Base-by-base conservation (phyloP, 2,329 filamentous ascomycete genomes). In the Calonectria ilicicola region DNA sequence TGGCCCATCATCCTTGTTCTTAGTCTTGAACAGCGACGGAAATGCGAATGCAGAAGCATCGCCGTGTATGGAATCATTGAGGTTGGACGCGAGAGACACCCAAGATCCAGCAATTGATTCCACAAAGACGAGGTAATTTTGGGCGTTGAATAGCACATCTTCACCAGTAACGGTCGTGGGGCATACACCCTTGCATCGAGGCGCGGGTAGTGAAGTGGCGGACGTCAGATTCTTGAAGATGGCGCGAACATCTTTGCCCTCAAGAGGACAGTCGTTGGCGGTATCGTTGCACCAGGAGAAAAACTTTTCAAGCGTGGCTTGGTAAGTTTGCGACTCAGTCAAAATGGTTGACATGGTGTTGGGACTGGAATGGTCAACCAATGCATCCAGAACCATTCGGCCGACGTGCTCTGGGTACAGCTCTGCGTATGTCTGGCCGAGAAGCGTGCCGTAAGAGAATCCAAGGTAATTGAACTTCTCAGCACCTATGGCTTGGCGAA, bases 401-500 rank as follows among this genome's bases (percentile, higher is more conserved):
- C 77, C 76, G 2, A 81, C 75, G 0, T 70, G 71, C 9, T 78
- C 60, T 2, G 81, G 79, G 12, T 79, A 81, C 70, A 85, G 78
- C 1, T 79, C 78, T 2, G 82, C 80, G 51, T 82, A 84, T 2
- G 80, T 81, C 12, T 70, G 65, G 1, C 85, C 84, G 9, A 85
- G 71, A 12, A 83, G 47, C 2, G 81, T 82, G 0, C 84, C 84
- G 51, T 86, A 85, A 5, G 82, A 84, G 56, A 83, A 76, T 0
- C 85, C 84, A 65, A 83, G 81, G 47, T 81, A 82, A 49, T 82
- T 78, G 46, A 82, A 72, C n/a, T 80, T 78, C 1, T 77, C 62
- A 0, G 67, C 32, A 0, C 77, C 79, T 1, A 80, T 68, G 21
- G 76, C 78, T 15, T 73, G 47, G 17, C 77, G 79, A 0, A 80